phyloP scores from a whole-genome alignment of 352 stramenopile species.

The Globisporangium cederbergense region DNA sequence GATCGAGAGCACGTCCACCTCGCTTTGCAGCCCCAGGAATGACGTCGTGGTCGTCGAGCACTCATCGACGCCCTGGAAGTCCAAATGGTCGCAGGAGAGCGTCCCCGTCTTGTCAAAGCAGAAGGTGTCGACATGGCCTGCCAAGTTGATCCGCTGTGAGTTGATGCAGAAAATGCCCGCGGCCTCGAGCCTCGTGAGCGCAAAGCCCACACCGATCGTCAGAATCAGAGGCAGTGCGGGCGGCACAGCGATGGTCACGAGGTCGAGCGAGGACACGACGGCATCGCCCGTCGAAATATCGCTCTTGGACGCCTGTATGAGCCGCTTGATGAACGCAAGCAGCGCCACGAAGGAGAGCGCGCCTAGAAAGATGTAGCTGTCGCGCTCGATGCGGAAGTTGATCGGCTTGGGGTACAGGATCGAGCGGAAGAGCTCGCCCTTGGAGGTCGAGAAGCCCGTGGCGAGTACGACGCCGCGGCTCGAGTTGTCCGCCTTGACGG shows the following conservation, averaged over 20 bases:
- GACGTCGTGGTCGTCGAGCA: constrained; percentile 28
- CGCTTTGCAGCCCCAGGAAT: constrained; percentile 55
- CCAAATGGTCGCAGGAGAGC: constrained; percentile 63
- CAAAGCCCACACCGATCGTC: constrained; percentile 51
- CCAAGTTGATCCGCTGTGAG: constrained; percentile 65
- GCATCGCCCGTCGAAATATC: constrained; percentile 21
- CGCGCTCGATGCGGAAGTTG: constrained; percentile 58
- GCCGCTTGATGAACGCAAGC: constrained; percentile 48
- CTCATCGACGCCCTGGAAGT: constrained; percentile 73
- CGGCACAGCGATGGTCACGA: constrained; percentile 62
- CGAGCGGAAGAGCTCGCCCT: constrained; percentile 63
- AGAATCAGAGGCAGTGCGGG: constrained; percentile 57
- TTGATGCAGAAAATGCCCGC: constrained; percentile 68
- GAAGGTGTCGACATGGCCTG: constrained; percentile 68
- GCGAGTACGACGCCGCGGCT: constrained; percentile 53
- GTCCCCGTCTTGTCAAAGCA: constrained; percentile 87
- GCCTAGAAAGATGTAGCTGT: constrained; percentile 61
- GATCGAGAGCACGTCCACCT: constrained; percentile 67
- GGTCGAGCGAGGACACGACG: constrained; percentile 37
- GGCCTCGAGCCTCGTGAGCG: constrained; percentile 41
- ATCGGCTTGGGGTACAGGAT: constrained; percentile 63
- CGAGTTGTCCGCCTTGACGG: constrained; percentile 23
- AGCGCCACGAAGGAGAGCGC: constrained; percentile 43
- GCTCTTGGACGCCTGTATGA: constrained; percentile 32
- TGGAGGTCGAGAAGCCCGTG: constrained; percentile 65